Evolutionary conservation across 805 yeast genomes (phyloP), one percentile per base, ranked within the genome.

Genomic region (Saturnispora dispora): DNA sequence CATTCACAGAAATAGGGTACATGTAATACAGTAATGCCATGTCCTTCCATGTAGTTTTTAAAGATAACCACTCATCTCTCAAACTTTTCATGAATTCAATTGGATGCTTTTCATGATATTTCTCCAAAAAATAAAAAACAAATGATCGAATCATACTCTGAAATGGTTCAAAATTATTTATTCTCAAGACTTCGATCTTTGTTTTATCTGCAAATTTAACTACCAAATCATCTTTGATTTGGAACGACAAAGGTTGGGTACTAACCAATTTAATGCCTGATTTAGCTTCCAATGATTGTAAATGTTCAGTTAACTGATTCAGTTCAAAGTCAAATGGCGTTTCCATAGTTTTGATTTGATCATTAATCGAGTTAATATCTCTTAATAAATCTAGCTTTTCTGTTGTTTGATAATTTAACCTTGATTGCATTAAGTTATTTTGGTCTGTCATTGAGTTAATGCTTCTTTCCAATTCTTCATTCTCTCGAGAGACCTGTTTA

Each of bases 301-400:
- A 58, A 7, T 51, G 39, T 10, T 48, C 25, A 18, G 39, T 48
- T 20, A 63, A 37, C 8, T 15, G 22, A 3, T 7, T 9, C 4
- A 61, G 27, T 28, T 58, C 63, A 3, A 39, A 50, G 15, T 49
- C 49, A 3, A 61, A 48, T 3, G 67, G 67, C 3, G 51, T 39
- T 7, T 45, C 49, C 20, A 46, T 18, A 15, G 37, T 13, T n/a
- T 45, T 30, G 1, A 57, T 6, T 10, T 48, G 30, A 4, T 11
- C 23, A 20, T 46, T 50, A 2, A 53, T 27, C 5, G 13, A 39
- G 5, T 55, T 35, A 20, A 54, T 45, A 30, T 57, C 48, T 13
- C 45, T 37, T 3, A 48, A 18, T 2, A 55, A 30, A 8, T 35
- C 11, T 6, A 15, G 28, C 20, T 47, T 52, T 22, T 45, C 36